Conservation (phyloP, 2,329 filamentous ascomycete genomes). For the Aureobasidium sp. region DNA sequence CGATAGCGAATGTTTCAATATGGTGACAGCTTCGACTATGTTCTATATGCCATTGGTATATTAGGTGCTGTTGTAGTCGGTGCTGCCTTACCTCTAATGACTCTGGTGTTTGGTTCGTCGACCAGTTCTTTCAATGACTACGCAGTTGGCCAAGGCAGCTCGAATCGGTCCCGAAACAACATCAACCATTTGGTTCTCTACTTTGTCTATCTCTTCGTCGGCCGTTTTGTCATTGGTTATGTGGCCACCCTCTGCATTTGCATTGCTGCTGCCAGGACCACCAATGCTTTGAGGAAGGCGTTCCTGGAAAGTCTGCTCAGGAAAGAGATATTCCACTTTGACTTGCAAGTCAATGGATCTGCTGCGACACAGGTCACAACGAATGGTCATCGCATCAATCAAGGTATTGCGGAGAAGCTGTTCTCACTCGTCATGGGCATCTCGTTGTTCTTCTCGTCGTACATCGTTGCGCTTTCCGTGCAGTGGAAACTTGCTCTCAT, state of each 20-base stretch:
- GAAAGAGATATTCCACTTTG: constrained; percentile 60
- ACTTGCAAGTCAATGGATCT: constrained; percentile 55
- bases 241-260: constrained; percentile 57
- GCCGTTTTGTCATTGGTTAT: constrained; percentile 58
- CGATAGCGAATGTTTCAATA: constrained; percentile 28
- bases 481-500: constrained; percentile 58
- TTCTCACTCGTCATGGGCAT: constrained; percentile 55
- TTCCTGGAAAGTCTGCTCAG: constrained; percentile 56
- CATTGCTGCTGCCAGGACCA: constrained; percentile 55
- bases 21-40: constrained; percentile 23
- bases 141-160: neutral
- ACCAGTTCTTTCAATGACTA: constrained; percentile 37
- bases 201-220: constrained; percentile 59
- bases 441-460: constrained; percentile 61
- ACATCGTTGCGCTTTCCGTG: constrained; percentile 61
- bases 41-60: constrained; percentile 25
- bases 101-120: constrained; percentile 46
- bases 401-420: constrained; percentile 67
- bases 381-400: constrained; percentile 57
- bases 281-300: constrained; percentile 53
- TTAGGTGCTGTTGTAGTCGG: constrained; percentile 38
- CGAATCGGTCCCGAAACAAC: neutral
- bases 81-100: constrained; percentile 43
- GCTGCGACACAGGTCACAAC: constrained; percentile 57
- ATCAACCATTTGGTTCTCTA: constrained; percentile 47